Conservation (phyloP, 495 filamentous ascomycete genomes). For the Penicillium dipodomyicola region DNA sequence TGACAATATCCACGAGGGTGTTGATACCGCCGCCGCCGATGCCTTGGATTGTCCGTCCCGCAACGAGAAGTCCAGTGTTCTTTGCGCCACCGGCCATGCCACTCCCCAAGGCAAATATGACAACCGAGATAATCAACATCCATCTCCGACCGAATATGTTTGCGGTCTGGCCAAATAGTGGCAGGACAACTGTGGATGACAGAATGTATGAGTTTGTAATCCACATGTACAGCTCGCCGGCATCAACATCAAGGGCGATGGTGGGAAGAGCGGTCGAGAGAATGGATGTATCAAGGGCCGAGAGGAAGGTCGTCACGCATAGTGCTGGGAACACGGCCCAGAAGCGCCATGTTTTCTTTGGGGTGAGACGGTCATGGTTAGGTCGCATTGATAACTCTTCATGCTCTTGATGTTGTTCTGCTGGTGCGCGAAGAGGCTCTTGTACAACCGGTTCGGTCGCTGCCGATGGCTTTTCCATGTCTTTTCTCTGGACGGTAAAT, state of each 20-base stretch:
- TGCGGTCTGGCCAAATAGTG: constrained; percentile 39
- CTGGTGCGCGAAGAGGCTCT: background rate
- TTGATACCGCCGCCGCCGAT: constrained; percentile 31
- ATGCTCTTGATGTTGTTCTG: background rate
- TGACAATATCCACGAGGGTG: constrained; percentile 32
- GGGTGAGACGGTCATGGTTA: background rate
- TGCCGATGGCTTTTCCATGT: background rate
- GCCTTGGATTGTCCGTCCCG: constrained; percentile 31
- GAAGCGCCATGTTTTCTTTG: constrained; percentile 16
- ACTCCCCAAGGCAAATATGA: constrained; percentile 40
- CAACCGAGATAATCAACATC: constrained; percentile 36
- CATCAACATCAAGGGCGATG: constrained; percentile 34
- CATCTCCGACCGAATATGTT: constrained; percentile 52
- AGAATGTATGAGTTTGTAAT: constrained; percentile 41
- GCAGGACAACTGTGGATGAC: constrained; percentile 21
- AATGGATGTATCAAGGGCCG: constrained; percentile 41
- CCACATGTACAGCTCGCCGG: constrained; percentile 43
- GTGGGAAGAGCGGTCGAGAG: constrained; percentile 42
- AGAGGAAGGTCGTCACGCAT: constrained; percentile 22
- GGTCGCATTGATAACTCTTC: background rate
- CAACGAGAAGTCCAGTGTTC: constrained; percentile 29
- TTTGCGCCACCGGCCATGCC: constrained; percentile 33
- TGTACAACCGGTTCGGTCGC: background rate
- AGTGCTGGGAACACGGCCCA: constrained; percentile 31
- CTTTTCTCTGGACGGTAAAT: background rate